Evolutionary conservation across 1,284 basidiomycete species (phyloP).

Genomic region (Boletellus deceptivus): DNA sequence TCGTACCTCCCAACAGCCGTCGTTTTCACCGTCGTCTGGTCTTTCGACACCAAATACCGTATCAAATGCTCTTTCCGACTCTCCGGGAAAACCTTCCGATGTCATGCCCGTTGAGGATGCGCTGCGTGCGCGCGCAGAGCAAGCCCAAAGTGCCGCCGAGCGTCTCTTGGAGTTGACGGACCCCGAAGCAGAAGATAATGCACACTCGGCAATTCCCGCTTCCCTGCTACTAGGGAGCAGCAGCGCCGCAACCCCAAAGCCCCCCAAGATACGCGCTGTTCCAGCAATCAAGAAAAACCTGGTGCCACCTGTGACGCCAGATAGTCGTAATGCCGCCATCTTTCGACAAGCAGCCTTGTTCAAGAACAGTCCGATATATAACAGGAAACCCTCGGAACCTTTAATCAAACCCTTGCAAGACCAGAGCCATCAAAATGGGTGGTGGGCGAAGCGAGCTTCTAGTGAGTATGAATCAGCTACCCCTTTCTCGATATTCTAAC

Average conservation of each 20-base stretch:
- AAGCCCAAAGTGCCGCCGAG: conserved; percentile 85
- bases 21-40: conserved; percentile 54
- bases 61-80: conserved; percentile 59
- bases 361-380: conserved; percentile 67
- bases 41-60: conserved; percentile 47
- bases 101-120: conserved; percentile 72
- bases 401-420: conserved; percentile 65
- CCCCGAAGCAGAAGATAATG: conserved; percentile 58
- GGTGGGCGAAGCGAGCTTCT: conserved; percentile 73
- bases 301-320: conserved; percentile 57
- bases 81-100: conserved; percentile 40
- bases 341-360: conserved; percentile 76
- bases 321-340: conserved; percentile 52
- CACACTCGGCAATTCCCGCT: conserved; percentile 52
- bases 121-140: conserved; percentile 78
- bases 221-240: conserved; percentile 52
- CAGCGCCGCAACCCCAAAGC: conserved; percentile 39
- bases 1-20: conserved; percentile 31
- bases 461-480: conserved; percentile 38
- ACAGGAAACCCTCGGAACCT: conserved; percentile 44
- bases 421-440: conserved; percentile 62
- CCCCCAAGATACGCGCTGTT: conserved; percentile 24
- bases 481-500: conserved; percentile 16
- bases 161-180: conserved; percentile 77
- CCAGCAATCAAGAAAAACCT: conserved; percentile 27